Evolutionary conservation across 129 eudicot genomes (phyloP), one percentile per base, ranked within the genome.

Genomic region (Flaveria sonorensis): DNA sequence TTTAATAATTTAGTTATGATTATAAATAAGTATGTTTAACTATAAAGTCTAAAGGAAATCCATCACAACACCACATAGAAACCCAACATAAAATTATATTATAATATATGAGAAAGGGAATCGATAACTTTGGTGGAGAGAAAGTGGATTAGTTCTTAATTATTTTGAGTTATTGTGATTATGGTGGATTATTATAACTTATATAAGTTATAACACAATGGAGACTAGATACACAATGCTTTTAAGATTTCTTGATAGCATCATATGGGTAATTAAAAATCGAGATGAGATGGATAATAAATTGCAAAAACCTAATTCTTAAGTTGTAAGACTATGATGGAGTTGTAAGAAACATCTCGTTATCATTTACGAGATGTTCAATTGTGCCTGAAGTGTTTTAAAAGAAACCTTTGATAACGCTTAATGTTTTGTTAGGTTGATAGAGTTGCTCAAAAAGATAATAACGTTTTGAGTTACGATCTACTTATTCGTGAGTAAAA

Each of bases 71-170:
- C 20, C 3, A 23, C 11, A 60, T 61, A 11, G 40, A 13, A 61
- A 26, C 40, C 10, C 67, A 61, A 61, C 9, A 61, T 61, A 61
- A 61, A 74, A 72, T 51, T 30, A n/a, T 55, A 18, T 55, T 2
- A 72, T 55, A 53, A 18, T 11, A 2, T 12, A 15, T 59, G 12
- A 10, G 32, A 60, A 23, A 46, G 16, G 62, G 53, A 28, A 26
- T 45, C 26, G 13, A 1, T 46, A n/a, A 13, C 64, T 63, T 75
- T 60, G 59, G 78, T 74, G 79, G 79, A 45, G 60, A 13, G 66
- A 26, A 63, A 48, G 61, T 75, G 79, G 79, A 75, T 48, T 47
- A 75, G 61, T 48, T 12, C 32, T 62, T 28, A 48, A 75, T 47
- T 63, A 75, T 73, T 73, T 73, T 13, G 39, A 9, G 42, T 16